These are phyloP conservation scores for Strigomonas culicis DNA, from an alignment of 208 protist species.

Conservation along the genomic window DNA sequence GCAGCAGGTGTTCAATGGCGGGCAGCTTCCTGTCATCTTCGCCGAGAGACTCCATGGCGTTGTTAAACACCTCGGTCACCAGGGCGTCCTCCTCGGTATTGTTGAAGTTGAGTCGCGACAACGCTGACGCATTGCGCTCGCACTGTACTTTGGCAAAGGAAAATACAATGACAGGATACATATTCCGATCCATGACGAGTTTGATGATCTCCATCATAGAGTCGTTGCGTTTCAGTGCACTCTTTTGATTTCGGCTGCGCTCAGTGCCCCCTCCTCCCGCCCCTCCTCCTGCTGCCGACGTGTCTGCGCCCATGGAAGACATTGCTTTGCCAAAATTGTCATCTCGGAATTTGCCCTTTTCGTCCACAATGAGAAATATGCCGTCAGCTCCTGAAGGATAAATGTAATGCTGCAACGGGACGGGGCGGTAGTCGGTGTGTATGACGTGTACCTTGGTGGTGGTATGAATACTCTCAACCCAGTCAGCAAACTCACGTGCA, in stretches of 20 bases:
- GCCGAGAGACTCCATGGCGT: conserved; percentile 94
- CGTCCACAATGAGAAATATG: conserved; percentile 97
- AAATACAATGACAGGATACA: conserved; percentile 99
- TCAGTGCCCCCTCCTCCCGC: conserved; percentile 19
- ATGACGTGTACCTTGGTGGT: conserved; percentile 98
- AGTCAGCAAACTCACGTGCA: conserved; percentile 98
- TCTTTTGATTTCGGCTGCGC: conserved; percentile 14
- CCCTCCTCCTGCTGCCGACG: background rate
- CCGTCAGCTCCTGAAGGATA: conserved; percentile 96
- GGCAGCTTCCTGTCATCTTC: conserved; percentile 93
- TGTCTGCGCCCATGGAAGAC: conserved; percentile 60
- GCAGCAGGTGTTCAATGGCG: conserved; percentile 94
- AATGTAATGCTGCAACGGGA: conserved; percentile 99
- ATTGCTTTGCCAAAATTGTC: conserved; percentile 97
- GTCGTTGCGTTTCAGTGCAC: conserved; percentile 23
- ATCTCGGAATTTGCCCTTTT: conserved; percentile 93
- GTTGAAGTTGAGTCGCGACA: conserved; percentile 96
- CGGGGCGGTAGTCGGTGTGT: conserved; percentile 99
- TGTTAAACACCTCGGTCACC: conserved; percentile 94
- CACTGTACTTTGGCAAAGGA: conserved; percentile 98
- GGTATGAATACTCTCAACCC: conserved; percentile 98
- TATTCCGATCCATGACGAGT: conserved; percentile 96
- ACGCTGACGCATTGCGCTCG: conserved; percentile 93
- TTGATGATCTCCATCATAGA: conserved; percentile 95
- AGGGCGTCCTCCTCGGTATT: conserved; percentile 91